Evolutionary conservation across 164 flowering plant genomes (phyloP).

Genomic region (Berberis thunbergii): DNA sequence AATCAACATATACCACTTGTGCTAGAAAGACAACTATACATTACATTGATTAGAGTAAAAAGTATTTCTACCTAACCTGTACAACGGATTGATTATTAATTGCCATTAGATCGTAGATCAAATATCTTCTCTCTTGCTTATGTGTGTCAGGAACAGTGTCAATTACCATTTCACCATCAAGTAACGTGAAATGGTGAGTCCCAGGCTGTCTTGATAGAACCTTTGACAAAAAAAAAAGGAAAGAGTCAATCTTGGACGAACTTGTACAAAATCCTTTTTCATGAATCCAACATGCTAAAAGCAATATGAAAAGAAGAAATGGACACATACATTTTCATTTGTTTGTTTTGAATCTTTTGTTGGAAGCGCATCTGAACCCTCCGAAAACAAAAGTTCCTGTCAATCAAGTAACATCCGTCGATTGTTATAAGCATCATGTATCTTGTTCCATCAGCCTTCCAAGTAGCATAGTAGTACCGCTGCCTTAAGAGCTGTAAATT

Average conservation of each 20-base stretch:
- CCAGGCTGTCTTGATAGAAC: constrained; percentile 30
- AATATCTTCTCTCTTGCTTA: constrained; percentile 88
- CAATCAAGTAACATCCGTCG: constrained; percentile 91
- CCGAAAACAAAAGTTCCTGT: constrained; percentile 70
- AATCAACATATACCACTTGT: too few species aligned
- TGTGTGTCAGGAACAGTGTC: constrained; percentile 71
- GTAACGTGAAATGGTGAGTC: constrained; percentile 74
- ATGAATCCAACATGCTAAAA: not conserved
- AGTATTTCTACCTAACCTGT: not conserved
- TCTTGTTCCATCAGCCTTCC: constrained; percentile 99
- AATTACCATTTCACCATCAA: constrained; percentile 99
- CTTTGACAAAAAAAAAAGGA: constrained; percentile 25
- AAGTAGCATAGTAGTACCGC: constrained; percentile 96
- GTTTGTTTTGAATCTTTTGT: constrained; percentile 23
- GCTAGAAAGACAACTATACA: too few species aligned
- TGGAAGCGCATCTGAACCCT: constrained; percentile 96
- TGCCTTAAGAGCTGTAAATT: constrained; percentile 78
- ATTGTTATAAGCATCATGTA: constrained; percentile 89
- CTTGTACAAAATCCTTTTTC: not conserved
- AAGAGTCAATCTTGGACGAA: constrained; percentile 6
- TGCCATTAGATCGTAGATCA: constrained; percentile 90
- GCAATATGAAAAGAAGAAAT: not conserved
- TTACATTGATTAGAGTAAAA: too few species aligned
- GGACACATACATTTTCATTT: constrained; percentile 23
- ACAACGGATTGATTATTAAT: constrained; percentile 44